Base-by-base conservation (phyloP, 2,329 filamentous ascomycete species). In the Pseudocercospora cruenta region DNA sequence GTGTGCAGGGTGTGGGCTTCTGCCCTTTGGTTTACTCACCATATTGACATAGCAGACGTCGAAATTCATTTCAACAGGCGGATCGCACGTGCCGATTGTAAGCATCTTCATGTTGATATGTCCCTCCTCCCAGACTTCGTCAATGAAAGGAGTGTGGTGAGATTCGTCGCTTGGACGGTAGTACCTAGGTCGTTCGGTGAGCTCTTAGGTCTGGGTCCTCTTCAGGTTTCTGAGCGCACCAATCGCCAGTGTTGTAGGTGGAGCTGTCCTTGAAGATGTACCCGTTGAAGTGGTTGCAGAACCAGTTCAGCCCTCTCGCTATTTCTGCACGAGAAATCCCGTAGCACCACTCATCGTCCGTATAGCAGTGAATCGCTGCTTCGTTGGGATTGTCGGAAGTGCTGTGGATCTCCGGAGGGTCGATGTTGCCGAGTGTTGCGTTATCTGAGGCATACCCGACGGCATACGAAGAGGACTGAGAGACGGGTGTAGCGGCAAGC, bases 311-410 rank as follows among this genome's bases (percentile, higher is more conserved):
- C 3, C 39, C 64, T 28, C 31, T 26, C 45, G 51, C 39, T 5
- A 45, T 22, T 21, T 26, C 7, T 9, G 9, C 21, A 12, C 64
- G 58, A 14, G 45, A 39, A 19, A 69, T 53, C 4, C 67, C 64
- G 49, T 53, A 66, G 58, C 67, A 69, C 49, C 31, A 49, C 10
- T 66, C 53, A 55, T 62, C 51, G 24, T 54, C 51, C 21, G 24
- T n/a, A 26, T 54, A 54, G 51, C 51, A 54, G 51, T 54, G 51
- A 33, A 59, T 45, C 4, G 57, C 39, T 4, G 57, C 33, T 9
- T 45, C 19, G 16, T 24, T 54, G 14, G 51, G 51, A 28, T 54
- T 54, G 21, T 22, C 24, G 24, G 21, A 24, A n/a, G 51, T 54
- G 51, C 24, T 54, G 51, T 26, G 24, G 24, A 28, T 54, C 9